Conservation (phyloP, 2,329 filamentous ascomycete species). For the Rhytidhysteron rufulum region DNA sequence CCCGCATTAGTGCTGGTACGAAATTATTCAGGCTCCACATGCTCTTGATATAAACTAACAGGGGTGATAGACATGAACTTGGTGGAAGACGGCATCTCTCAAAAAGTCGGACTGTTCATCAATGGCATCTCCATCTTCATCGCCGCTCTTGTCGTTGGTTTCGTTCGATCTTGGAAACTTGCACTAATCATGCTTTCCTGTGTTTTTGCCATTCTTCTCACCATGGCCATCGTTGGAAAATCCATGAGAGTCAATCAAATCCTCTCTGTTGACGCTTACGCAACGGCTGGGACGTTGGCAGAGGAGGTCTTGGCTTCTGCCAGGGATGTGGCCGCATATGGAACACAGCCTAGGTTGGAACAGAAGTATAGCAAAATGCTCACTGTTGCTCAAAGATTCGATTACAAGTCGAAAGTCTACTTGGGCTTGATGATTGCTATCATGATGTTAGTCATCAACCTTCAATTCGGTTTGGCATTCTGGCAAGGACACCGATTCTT, state of each 20-base stretch:
- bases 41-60: too few relatives aligned
- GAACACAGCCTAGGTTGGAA: conserved; percentile 88
- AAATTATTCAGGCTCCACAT: background rate
- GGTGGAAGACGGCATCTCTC: conserved; percentile 75
- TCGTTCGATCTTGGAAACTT: conserved; percentile 83
- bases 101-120: conserved; percentile 46
- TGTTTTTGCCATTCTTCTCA: conserved; percentile 71
- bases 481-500: conserved; percentile 57
- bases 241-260: conserved; percentile 77
- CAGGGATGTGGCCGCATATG: conserved; percentile 87
- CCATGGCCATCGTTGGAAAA: conserved; percentile 70
- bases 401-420: conserved; percentile 69
- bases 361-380: conserved; percentile 78
- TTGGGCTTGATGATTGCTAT: conserved; percentile 75
- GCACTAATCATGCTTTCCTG: conserved; percentile 76
- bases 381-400: conserved; percentile 67
- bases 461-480: conserved; percentile 56
- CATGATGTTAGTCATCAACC: conserved; percentile 79
- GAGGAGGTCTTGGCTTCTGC: conserved; percentile 95
- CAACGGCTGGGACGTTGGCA: conserved; percentile 78
- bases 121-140: conserved; percentile 73
- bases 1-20: conserved; percentile 64
- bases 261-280: conserved; percentile 71
- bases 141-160: conserved; percentile 77
- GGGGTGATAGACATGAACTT: conserved; percentile 72